Evolutionary conservation across 257 asterid species (phyloP).

Genomic region (Striga asiatica): DNA sequence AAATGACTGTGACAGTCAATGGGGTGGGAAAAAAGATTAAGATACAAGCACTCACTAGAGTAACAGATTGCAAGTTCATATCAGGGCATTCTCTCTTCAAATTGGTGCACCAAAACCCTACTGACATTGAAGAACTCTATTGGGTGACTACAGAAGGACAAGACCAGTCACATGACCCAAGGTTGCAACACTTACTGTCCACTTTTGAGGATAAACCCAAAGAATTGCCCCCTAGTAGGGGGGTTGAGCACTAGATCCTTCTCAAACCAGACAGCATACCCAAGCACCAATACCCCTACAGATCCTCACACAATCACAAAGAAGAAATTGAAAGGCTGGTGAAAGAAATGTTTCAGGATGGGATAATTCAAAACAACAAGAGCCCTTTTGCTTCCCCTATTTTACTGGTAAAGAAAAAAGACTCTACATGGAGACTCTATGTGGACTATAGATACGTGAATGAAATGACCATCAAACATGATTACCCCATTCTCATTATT

Average conservation of each 20-base stretch:
- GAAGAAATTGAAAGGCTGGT: background rate
- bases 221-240: background rate
- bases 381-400: constrained; percentile 1
- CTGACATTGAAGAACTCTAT: no score
- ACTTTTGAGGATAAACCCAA: no score
- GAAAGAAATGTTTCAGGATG: background rate
- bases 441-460: background rate
- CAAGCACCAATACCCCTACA: background rate
- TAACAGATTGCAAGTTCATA: no score
- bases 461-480: background rate
- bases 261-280: background rate
- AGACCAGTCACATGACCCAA: no score
- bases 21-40: no score
- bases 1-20: no score
- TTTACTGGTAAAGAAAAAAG: background rate
- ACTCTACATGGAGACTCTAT: background rate
- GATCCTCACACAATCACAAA: background rate
- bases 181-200: no score
- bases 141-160: no score
- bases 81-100: no score
- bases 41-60: no score
- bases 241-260: background rate
- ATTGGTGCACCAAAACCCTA: no score
- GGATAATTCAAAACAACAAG: background rate
- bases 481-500: no score